A percentile compares a stretch with the other conserved stretches of the same genome.
phyloP scores from a whole-genome alignment of 2,329 filamentous ascomycete species.

The Nigrospora oryzae region DNA sequence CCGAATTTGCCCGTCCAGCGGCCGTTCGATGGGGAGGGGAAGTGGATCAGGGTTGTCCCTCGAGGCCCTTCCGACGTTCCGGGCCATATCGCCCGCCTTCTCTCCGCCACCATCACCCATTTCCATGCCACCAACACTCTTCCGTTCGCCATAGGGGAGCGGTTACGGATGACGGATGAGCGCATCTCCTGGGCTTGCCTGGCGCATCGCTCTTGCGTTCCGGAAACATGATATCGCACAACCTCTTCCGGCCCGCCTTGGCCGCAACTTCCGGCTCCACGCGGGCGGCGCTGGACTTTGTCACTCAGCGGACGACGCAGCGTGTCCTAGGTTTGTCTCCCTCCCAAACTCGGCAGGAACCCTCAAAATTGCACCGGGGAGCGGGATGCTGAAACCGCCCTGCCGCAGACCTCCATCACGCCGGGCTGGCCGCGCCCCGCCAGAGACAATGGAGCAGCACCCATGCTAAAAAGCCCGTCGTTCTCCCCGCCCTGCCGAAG shows the following conservation, averaged over 20 bases:
- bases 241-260: constrained; percentile 17
- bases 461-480: constrained; percentile 15
- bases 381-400: no score
- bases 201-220: constrained; percentile 10
- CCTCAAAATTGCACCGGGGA: neutral
- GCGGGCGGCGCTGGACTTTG: constrained; percentile 12
- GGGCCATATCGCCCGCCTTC: no score
- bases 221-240: constrained; percentile 17
- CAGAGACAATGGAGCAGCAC: constrained; percentile 19
- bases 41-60: no score
- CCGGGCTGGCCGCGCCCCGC: constrained; percentile 8
- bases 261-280: constrained; percentile 18
- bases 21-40: no score
- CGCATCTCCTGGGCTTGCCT: constrained; percentile 2
- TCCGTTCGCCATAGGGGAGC: neutral
- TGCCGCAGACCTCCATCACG: neutral
- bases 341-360: neutral
- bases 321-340: constrained; percentile 20
- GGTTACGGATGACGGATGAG: constrained; percentile 3
- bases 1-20: no score
- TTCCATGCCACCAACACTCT: no score
- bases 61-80: no score
- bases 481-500: constrained; percentile 17
- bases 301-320: constrained; percentile 13
- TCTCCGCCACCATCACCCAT: no score